Evolutionary conservation across 225 moss, liverwort and hornwort genomes (phyloP), one percentile per base, ranked within the genome.

Genomic region (Pleurozium schreberi): DNA sequence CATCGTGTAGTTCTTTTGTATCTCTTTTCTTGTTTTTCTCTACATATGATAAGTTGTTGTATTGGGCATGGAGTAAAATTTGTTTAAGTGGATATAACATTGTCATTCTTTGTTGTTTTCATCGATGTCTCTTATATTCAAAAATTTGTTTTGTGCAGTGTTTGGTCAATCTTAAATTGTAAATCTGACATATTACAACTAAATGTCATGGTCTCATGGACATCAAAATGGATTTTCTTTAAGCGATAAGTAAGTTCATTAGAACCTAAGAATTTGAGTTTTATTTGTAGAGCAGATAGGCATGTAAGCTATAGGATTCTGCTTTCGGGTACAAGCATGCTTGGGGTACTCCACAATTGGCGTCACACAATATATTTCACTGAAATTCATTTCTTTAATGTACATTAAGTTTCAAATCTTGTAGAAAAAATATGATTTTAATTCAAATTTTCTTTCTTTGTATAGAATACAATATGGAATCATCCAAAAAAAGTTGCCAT

Each of bases 151-250:
- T 84, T 64, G 79, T 93, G 94, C 96, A 98, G 97, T 90, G 92
- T 99, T 84, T 96, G 98, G 58, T 95, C 96, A 68, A 89, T 99
- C 81, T 91, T 97, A 90, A 93, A 92, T 63, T 99, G 96, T 64
- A 92, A 92, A 84, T 96, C 96, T 75, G 94, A 99, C 85, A 99
- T 99, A 82, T 88, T 96, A 73, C 97, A 97, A 93, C 91, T 99
- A 75, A 97, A 99, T 95, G 97, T 99, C 84, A 95, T 93, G 83
- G 96, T 96, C 89, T 99, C 84, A 95, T 93, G 83, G 96, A 97
- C 89, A 97, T 99, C 85, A 96, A 97, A 90, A 99, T 99, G 98
- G 98, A 97, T 40, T 97, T 99, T 84, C 85, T 90, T 36, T 94
- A 89, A 93, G 70, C 68, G 55, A 59, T 79, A 83, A 81, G 57